These are phyloP conservation scores for Domatiomyces catenatus DNA, from an alignment of 2,329 filamentous ascomycete genomes.

Conservation along the genomic window DNA sequence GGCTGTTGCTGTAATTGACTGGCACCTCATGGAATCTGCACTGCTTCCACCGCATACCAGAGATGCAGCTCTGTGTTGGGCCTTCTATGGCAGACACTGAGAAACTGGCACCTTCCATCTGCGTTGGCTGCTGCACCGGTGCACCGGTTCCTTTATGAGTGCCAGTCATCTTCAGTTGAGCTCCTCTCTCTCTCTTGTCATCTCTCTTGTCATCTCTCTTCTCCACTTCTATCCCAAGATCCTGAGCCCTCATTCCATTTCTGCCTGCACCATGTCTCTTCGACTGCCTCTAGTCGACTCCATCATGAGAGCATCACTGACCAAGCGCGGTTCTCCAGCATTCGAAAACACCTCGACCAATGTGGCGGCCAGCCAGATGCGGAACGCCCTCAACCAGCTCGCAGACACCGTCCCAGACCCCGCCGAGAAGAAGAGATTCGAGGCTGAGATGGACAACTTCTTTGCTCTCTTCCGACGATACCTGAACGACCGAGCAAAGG, in stretches of 20 bases:
- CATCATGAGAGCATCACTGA: slow-evolving; percentile 4
- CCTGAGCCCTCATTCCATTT: not conserved
- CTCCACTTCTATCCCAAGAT: not conserved
- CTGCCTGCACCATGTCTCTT: not conserved
- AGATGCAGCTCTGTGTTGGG: not conserved
- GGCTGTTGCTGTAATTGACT: not conserved
- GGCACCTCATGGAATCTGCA: not conserved
- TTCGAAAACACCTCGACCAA: slow-evolving; percentile 99
- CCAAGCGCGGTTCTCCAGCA: slow-evolving; percentile 43
- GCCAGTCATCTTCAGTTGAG: not conserved
- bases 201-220: not conserved
- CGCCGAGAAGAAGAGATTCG: slow-evolving; percentile 62
- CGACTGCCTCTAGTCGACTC: not conserved
- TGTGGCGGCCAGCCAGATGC: slow-evolving; percentile 96
- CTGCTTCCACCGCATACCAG: too few relatives aligned
- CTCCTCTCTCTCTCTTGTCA: not conserved
- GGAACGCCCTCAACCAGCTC: slow-evolving; percentile 87
- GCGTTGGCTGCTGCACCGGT: too few relatives aligned
- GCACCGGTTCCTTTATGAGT: not conserved
- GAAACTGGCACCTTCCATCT: not conserved
- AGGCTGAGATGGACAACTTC: slow-evolving; percentile 99
- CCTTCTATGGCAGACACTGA: not conserved
- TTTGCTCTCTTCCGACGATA: slow-evolving; percentile 97
- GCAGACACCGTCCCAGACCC: slow-evolving; percentile 78
- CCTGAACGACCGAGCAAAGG: slow-evolving; percentile 97